Base-by-base conservation (phyloP, 768 basidiomycete species). In the Artomyces pyxidatus region DNA sequence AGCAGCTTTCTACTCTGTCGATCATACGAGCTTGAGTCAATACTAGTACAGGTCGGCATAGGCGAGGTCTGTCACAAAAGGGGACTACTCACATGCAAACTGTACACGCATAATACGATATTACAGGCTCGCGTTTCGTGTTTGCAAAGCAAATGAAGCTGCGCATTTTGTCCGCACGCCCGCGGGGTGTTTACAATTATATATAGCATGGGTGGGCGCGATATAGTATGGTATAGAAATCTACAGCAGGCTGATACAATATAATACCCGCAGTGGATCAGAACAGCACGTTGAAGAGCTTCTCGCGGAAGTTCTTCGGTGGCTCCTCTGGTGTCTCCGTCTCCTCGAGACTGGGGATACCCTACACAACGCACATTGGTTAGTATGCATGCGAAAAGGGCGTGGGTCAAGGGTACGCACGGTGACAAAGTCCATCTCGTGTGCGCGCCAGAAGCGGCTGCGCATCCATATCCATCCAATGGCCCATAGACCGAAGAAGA, bases 391-490 rank as follows among this genome's bases (percentile, higher is more conserved):
- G 17, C 17, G 22, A 27, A 12, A 46, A n/a, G n/a, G n/a, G n/a
- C n/a, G n/a, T 17, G 35, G 26, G 47, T 3, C 3, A 29, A n/a
- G 25, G 19, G 12, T 1, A 63, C 76, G 46, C 49, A 80, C 81
- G 29, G 83, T 82, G 50, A 78, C 74, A 51, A 86, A 83, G 62
- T 87, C 85, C 76, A 85, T 83, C 55, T 87, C 78, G 21, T 69
- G 49, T 2, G 77, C 69, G 50, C 71, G 74, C 81, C 81, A 82
- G 37, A 68, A 45, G 30, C 65, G 65, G 6, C 65, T 65, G 46
- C 63, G 61, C 64, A 68, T 70, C 58, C 54, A 59, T 16, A 74
- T 0, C 59, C 76, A 72, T 66, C 69, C 80, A 25, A 65, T 67
- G 23, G 71, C 14, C 62, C 67, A 77, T 25, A 76, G 66, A 17